A percentile compares a stretch with the other conserved stretches of the same genome.
These are phyloP conservation scores for Magnolia changhungtana DNA, from an alignment of 164 flowering plant genomes.

Conservation along the genomic window DNA sequence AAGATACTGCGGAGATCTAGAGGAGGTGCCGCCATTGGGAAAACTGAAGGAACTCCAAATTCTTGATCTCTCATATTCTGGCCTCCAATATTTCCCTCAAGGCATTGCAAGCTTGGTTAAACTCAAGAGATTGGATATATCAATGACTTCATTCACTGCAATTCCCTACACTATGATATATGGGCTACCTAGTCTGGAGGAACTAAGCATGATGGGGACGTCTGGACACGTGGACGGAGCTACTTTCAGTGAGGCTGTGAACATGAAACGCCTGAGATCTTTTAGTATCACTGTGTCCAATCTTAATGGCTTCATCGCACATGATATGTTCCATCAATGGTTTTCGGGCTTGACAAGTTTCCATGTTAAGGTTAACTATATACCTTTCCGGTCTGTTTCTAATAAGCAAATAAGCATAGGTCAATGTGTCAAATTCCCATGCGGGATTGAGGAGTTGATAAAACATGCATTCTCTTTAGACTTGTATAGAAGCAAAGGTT, in stretches of 20 bases:
- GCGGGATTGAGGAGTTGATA: not conserved
- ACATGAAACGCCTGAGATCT: not conserved
- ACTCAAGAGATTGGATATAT: not conserved
- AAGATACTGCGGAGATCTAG: not conserved
- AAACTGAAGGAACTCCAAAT: not conserved
- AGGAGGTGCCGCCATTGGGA: constrained; percentile 8
- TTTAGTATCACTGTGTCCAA: not conserved
- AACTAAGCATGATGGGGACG: not conserved
- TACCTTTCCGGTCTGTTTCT: not conserved
- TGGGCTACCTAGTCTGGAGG: not conserved
- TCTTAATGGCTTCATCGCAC: not conserved
- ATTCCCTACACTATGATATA: not conserved
- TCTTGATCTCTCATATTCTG: not conserved
- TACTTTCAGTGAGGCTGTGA: not conserved
- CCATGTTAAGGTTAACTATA: not conserved
- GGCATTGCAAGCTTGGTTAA: not conserved
- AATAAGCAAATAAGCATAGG: not conserved
- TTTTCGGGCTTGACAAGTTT: not conserved
- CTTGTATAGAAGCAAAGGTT: not conserved
- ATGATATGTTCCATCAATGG: not conserved
- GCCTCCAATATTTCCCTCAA: not conserved
- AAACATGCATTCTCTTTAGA: not conserved
- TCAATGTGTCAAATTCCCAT: not conserved
- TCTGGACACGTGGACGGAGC: not conserved
- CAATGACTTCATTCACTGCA: not conserved